Conservation (phyloP, 768 basidiomycete genomes). For the Rubroboletus pulcherrimus region DNA sequence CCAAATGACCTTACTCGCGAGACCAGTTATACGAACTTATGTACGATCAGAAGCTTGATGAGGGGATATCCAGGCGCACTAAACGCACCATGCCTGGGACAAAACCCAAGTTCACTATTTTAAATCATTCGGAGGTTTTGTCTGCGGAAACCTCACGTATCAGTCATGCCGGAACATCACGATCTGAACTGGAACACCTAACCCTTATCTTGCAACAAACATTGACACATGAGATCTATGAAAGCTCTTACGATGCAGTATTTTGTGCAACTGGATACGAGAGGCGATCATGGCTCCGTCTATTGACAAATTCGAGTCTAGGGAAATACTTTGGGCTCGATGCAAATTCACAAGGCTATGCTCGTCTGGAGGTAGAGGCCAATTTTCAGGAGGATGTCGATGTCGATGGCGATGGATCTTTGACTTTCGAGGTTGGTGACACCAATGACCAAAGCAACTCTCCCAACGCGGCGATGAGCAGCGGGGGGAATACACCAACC, state of each 20-base stretch:
- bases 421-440: conserved; percentile 4
- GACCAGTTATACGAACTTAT: conserved; percentile 46
- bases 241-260: conserved; percentile 42
- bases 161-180: neutral
- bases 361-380: conserved; percentile 9
- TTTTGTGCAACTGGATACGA: conserved; percentile 55
- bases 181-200: neutral
- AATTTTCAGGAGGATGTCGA: neutral
- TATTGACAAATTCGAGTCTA: conserved; percentile 39
- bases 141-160: conserved; percentile 23
- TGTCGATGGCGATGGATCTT: neutral
- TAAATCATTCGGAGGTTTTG: conserved; percentile 34
- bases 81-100: conserved; percentile 5
- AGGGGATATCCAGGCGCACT: conserved; percentile 37
- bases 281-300: conserved; percentile 42
- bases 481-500: conserved; percentile 7
- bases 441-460: neutral
- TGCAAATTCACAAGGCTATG: neutral
- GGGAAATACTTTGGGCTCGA: conserved; percentile 37
- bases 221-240: conserved; percentile 31
- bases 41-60: conserved; percentile 48
- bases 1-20: neutral
- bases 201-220: conserved; percentile 36
- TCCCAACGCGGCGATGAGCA: neutral
- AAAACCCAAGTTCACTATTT: conserved; percentile 35